These are phyloP conservation scores for Eucalyptus erythrocorys DNA, from an alignment of 345 rosid genomes.

Conservation along the genomic window DNA sequence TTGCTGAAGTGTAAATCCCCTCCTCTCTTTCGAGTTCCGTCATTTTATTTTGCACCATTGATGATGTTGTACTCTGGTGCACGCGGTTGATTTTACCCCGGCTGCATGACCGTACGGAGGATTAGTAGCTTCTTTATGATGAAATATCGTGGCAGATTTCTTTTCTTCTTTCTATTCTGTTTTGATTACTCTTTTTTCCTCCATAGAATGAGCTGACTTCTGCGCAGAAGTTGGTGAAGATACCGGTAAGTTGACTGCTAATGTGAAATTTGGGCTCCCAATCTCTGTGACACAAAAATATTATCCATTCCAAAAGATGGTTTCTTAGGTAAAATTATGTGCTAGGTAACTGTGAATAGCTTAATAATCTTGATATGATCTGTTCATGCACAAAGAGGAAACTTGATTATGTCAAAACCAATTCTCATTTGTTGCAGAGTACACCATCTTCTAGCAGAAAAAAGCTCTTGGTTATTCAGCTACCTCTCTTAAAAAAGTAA, in stretches of 20 bases:
- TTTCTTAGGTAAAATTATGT: background rate
- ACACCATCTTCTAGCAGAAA: background rate
- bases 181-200: background rate
- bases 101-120: background rate
- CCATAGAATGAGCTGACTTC: background rate
- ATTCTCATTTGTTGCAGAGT: background rate
- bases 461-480: background rate
- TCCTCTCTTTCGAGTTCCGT: background rate
- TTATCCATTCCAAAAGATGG: background rate
- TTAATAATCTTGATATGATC: background rate
- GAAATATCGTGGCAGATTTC: background rate
- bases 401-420: background rate
- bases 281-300: background rate
- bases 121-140: background rate
- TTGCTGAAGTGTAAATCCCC: background rate
- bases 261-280: background rate
- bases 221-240: background rate
- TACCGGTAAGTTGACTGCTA: background rate
- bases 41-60: background rate
- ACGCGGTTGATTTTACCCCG: background rate
- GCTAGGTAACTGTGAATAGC: background rate
- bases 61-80: background rate
- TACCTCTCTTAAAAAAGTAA: background rate
- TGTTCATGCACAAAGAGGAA: background rate
- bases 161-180: background rate